phyloP scores from a whole-genome alignment of 2,329 filamentous ascomycete species.

The Ceratocystis eucalypticola region DNA sequence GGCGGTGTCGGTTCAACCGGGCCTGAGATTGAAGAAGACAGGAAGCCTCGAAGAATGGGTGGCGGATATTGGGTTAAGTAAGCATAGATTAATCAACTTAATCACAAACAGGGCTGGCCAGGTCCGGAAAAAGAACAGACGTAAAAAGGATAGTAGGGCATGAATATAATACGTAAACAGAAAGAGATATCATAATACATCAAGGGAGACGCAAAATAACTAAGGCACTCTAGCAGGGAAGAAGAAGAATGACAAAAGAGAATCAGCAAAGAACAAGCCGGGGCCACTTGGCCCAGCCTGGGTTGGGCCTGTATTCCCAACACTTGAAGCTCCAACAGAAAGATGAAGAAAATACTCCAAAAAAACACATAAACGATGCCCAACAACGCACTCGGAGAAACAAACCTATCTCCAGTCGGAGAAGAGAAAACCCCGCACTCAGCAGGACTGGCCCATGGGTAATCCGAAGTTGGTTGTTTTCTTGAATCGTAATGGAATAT shows the following conservation, averaged over 20 bases:
- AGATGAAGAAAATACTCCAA: neutral
- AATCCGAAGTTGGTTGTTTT: slow-evolving; percentile 34
- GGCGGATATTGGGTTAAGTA: neutral
- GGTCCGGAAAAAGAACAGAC: neutral
- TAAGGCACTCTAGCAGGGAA: too few relatives aligned
- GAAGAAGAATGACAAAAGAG: neutral
- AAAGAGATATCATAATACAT: neutral
- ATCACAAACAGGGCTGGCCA: neutral
- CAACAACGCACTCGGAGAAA: too few relatives aligned
- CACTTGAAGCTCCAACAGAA: neutral
- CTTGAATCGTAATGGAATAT: slow-evolving; percentile 35
- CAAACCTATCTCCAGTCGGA: neutral
- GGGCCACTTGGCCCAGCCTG: neutral
- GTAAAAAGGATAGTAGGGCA: neutral
- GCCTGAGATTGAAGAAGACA: neutral
- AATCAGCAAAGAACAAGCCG: neutral
- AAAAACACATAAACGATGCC: too few relatives aligned
- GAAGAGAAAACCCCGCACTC: neutral
- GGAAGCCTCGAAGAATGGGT: neutral
- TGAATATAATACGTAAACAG: neutral
- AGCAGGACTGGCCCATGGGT: slow-evolving; percentile 15
- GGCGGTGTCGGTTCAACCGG: slow-evolving; percentile 32
- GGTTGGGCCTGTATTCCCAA: slow-evolving; percentile 8
- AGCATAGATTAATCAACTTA: neutral
- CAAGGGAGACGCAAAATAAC: neutral